Conservation (phyloP, 768 basidiomycete genomes). For the Phylloporus rhodoxanthus region DNA sequence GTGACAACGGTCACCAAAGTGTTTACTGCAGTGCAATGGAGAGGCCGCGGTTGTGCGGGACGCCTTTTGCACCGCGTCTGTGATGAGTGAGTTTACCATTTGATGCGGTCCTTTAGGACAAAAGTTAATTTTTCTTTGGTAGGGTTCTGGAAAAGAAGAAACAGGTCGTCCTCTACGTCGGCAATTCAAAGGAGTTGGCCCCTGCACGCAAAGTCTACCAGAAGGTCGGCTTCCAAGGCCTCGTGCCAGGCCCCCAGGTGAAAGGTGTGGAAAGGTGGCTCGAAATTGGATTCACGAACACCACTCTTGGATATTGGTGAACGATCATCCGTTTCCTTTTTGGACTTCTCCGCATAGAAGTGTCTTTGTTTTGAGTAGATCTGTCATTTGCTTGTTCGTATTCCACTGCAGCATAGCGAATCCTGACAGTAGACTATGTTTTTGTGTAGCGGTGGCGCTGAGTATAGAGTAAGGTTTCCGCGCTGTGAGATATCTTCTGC, state of each 20-base stretch:
- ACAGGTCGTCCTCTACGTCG: constrained; percentile 55
- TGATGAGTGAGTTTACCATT: constrained; percentile 34
- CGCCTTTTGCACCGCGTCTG: constrained; percentile 53
- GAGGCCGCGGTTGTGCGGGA: constrained; percentile 51
- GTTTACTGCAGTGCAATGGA: constrained; percentile 48
- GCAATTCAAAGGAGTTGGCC: constrained; percentile 19
- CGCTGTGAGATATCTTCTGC: background rate
- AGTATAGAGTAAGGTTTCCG: background rate
- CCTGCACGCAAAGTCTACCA: constrained; percentile 20
- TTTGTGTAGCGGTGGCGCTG: background rate
- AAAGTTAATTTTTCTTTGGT: constrained; percentile 3
- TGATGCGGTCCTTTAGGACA: background rate
- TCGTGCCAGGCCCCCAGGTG: constrained; percentile 4
- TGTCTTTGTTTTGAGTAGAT: background rate
- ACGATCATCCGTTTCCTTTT: background rate
- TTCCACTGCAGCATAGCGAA: constrained; percentile 14
- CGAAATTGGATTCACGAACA: constrained; percentile 14
- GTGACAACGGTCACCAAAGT: constrained; percentile 68
- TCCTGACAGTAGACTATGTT: background rate
- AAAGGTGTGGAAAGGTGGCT: constrained; percentile 17
- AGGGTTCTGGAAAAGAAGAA: constrained; percentile 27
- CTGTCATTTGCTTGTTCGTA: background rate
- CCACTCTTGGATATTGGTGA: constrained; percentile 17
- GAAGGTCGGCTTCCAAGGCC: constrained; percentile 21
- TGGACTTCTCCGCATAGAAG: background rate